Conservation (phyloP, 371 early-diverging fungal species). For the Mortierella sp. region DNA sequence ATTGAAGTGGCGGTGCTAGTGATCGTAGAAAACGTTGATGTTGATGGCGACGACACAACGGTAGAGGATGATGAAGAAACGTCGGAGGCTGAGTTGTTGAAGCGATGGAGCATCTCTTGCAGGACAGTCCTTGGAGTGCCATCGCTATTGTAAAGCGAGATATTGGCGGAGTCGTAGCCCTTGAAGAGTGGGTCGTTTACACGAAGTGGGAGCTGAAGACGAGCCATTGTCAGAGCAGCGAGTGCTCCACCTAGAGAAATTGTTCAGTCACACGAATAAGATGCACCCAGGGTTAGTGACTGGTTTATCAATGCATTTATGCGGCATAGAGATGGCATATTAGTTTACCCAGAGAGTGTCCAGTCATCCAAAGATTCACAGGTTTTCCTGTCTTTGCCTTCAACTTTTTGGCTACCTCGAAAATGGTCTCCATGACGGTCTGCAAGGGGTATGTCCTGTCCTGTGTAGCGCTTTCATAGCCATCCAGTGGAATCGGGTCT, state of each 20-base stretch:
- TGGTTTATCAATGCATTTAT: neutral
- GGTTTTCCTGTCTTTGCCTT: conserved; percentile 49
- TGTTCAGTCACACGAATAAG: neutral
- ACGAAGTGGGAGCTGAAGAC: conserved; percentile 46
- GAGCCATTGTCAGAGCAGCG: conserved; percentile 61
- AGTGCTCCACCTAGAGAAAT: conserved; percentile 54
- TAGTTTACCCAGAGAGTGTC: conserved; percentile 63
- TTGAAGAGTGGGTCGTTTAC: conserved; percentile 2
- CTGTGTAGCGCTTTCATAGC: conserved; percentile 17
- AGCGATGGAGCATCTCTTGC: conserved; percentile 43
- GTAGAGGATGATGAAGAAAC: conserved; percentile 2
- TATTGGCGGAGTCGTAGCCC: conserved; percentile 2
- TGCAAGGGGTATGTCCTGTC: conserved; percentile 61
- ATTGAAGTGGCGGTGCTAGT: neutral
- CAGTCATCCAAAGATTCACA: conserved; percentile 65
- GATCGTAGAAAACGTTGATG: neutral
- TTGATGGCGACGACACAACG: neutral
- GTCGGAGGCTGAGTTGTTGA: neutral
- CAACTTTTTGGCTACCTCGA: conserved; percentile 43
- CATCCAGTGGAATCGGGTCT: conserved; percentile 33
- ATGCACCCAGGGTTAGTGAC: neutral
- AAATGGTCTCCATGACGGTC: conserved; percentile 58
- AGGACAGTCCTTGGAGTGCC: conserved; percentile 32
- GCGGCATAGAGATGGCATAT: neutral
- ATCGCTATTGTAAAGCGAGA: conserved; percentile 14